Evolutionary conservation across 345 rosid species (phyloP), one percentile per base, ranked within the genome.

Genomic region (Salix arbutifolia): DNA sequence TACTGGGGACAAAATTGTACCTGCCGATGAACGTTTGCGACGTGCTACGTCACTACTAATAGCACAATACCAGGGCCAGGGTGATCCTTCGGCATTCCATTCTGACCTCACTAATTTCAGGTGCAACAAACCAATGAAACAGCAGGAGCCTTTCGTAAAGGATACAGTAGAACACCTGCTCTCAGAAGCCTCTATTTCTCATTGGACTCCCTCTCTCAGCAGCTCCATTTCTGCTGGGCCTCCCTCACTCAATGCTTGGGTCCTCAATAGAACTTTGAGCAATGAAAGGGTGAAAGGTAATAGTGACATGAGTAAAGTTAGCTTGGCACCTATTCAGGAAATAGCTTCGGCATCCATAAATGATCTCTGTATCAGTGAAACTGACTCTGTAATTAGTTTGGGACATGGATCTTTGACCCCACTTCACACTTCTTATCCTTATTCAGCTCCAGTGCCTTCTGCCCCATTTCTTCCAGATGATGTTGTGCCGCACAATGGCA

Each of bases 161-260:
- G 90, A 89, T 68, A 62, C 68, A 2, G 46, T 58, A 31, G 28
- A 79, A 23, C 78, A 75, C 35, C 70, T 71, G 42, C 72, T 80
- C 65, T 78, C 78, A 23, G 94, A 86, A 81, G 80, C 78, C 62
- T 73, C 80, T n/a, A 23, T 35, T 8, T 44, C 74, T 44, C 42
- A 28, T n/a, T 66, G 65, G 50, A 23, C 73, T 71, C 71, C 72
- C n/a, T 8, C 79, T 30, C 61, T 65, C 31, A 33, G 79, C 61
- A 67, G 74, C 30, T 62, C 85, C 38, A 46, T 85, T 53, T 76
- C 94, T 74, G 85, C 93, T 2, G 92, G 97, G 52, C 98, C 92
- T 40, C 99, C 99, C 44, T 95, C 98, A 0, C 87, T 95, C 61
- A 93, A 83, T 72, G 91, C 91, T 0, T 93, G 99, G 99, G 98